Evolutionary conservation across 768 basidiomycete genomes (phyloP), one percentile per base, ranked within the genome.

Genomic region (Boletus barrowsii): DNA sequence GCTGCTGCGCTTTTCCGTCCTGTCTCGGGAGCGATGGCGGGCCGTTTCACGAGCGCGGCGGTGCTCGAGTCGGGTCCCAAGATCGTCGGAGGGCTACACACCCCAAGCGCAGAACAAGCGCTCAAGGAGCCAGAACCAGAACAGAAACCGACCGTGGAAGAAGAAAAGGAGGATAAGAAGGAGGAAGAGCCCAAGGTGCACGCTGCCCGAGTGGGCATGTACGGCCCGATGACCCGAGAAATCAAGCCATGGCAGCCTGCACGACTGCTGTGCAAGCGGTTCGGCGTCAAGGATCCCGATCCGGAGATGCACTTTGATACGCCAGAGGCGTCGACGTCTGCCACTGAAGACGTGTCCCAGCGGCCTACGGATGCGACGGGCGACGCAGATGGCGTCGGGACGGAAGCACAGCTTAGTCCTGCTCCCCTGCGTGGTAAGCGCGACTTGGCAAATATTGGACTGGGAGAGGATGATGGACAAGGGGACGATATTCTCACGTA

Each of bases 391-490:
- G 56, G 45, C 2, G 20, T 26, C 4, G 57, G 7, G 41, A 35
- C 40, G 22, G 55, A 47, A 0, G 49, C 2, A 18, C 49, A 36
- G 17, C 17, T 40, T 15, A 45, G 22, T n/a, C 42, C 45, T 2
- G 32, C 36, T 0, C 40, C 11, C 11, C 37, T 49, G 7, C 62
- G 53, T 9, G 70, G 75, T n/a, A 72, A 74, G 18, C 76, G 81
- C n/a, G 84, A 89, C 61, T 65, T 96, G 46, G 79, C 81, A 5
- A 94, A 93, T 65, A 79, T 98, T 46, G 95, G 95, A 0, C 71
- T 97, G 42, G 96, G 93, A 22, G 94, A 97, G 47, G 94, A 98
- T 64, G 93, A 94, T 40, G 81, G 79, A 29, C 95, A 97, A 67
- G 95, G 93, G 0, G 73, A 80, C 36, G 93, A 95, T 64, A 93